Evolutionary conservation across 371 early-diverging fungal genomes (phyloP).

Genomic region (Mortierella sp.): DNA sequence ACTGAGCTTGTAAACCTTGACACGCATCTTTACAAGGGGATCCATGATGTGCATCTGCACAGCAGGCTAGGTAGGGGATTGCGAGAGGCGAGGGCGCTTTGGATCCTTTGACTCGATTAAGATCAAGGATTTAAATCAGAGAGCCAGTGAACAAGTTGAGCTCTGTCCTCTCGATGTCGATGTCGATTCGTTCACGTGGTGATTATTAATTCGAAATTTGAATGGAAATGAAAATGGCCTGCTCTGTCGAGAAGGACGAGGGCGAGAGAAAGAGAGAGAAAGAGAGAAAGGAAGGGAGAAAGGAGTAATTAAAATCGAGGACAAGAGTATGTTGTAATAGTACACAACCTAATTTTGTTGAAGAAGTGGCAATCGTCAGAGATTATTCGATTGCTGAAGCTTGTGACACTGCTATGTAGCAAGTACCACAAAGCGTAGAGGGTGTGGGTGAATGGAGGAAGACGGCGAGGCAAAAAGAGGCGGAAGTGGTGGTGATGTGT

Average conservation of each 20-base stretch:
- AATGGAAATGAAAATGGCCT: conserved; percentile 1
- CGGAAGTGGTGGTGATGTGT: too few species aligned
- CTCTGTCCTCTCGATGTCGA: not conserved
- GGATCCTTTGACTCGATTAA: conserved; percentile 13
- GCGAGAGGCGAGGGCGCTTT: conserved; percentile 9
- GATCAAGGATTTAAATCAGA: not conserved
- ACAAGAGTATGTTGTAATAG: too few species aligned
- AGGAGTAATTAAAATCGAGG: too few species aligned
- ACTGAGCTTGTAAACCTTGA: conserved; percentile 85
- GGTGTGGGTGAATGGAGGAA: not conserved
- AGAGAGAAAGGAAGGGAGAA: too few species aligned
- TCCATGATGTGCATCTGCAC: conserved; percentile 40
- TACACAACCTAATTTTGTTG: too few species aligned
- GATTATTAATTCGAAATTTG: not conserved
- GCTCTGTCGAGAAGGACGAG: not conserved
- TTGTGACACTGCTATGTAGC: not conserved
- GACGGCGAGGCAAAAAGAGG: not conserved
- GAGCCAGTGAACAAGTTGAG: not conserved
- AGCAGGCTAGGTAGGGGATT: conserved; percentile 7
- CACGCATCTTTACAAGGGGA: conserved; percentile 65
- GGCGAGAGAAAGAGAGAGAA: not conserved
- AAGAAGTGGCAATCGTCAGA: too few species aligned
- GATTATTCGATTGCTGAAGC: too few species aligned
- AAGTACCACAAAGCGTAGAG: too few species aligned
- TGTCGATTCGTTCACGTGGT: conserved; percentile 2